phyloP scores from a whole-genome alignment of 345 rosid species.

The Linum usitatissimum region DNA sequence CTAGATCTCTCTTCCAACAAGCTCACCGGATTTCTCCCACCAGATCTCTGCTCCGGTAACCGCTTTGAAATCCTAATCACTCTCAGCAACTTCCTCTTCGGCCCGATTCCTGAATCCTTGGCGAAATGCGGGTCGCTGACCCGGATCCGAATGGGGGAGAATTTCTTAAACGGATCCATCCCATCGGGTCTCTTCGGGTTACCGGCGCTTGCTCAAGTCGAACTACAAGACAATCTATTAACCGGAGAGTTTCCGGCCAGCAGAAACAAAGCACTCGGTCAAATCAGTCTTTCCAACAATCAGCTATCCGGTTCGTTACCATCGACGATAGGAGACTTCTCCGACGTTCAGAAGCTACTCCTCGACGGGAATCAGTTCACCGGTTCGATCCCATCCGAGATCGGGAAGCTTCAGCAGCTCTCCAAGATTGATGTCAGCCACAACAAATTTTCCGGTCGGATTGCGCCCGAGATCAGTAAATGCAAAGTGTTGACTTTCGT shows the following conservation, averaged over 20 bases:
- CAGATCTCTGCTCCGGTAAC: not conserved
- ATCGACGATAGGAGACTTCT: constrained; percentile 26
- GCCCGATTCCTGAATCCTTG: not conserved
- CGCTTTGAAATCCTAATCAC: not conserved
- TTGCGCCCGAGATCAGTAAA: constrained; percentile 34
- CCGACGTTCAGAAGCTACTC: constrained; percentile 30
- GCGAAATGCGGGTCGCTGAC: not conserved
- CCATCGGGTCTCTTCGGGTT: not conserved
- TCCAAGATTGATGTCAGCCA: constrained; percentile 42
- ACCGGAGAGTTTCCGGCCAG: constrained; percentile 34
- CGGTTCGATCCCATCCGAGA: constrained; percentile 40
- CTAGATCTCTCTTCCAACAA: constrained; percentile 34
- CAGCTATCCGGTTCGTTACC: constrained; percentile 40
- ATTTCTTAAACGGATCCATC: not conserved
- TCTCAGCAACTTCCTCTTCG: constrained; percentile 1
- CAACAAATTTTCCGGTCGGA: constrained; percentile 33
- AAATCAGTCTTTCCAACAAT: constrained; percentile 38
- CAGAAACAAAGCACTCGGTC: constrained; percentile 20
- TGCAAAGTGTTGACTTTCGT: constrained; percentile 32
- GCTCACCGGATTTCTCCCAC: constrained; percentile 1
- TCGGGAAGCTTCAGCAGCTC: constrained; percentile 44
- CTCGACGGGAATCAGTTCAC: constrained; percentile 36
- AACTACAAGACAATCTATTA: constrained; percentile 21
- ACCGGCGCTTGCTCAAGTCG: not conserved
- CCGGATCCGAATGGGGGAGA: constrained; percentile 2